phyloP scores from a whole-genome alignment of 73 alveolate species.

The Durusdinium trenchii region DNA sequence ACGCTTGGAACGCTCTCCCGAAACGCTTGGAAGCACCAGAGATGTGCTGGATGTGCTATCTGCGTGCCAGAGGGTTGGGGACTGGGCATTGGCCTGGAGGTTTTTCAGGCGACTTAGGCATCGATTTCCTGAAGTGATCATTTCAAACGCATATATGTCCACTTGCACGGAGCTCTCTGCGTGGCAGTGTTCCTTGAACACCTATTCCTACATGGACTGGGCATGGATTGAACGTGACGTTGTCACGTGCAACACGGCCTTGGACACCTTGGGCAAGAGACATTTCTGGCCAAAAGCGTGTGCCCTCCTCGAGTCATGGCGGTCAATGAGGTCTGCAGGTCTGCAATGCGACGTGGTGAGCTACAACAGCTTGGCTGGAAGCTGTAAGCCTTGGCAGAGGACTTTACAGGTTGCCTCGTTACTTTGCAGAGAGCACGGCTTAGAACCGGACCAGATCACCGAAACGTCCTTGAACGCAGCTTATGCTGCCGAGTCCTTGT shows the following conservation, averaged over 20 bases:
- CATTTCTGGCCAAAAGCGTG: background rate
- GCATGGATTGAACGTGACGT: background rate
- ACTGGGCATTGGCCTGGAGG: background rate
- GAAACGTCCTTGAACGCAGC: constrained; percentile 16
- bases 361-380: background rate
- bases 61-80: background rate
- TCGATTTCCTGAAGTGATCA: background rate
- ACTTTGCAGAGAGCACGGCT: constrained; percentile 13
- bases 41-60: background rate
- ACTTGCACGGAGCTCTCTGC: constrained; percentile 18
- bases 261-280: background rate
- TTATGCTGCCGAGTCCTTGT: background rate
- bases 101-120: background rate
- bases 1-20: background rate
- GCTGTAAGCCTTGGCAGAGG: constrained; percentile 10
- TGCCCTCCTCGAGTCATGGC: background rate
- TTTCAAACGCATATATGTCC: constrained; percentile 13
- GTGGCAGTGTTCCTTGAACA: background rate
- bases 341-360: background rate
- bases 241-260: background rate
- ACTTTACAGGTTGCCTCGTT: background rate
- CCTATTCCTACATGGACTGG: background rate
- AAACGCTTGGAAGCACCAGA: background rate
- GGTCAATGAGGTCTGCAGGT: background rate
- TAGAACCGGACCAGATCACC: background rate